Evolutionary conservation across 2,329 filamentous ascomycete species (phyloP), one percentile per base, ranked within the genome.

Genomic region (Amesomyces nigricolor): DNA sequence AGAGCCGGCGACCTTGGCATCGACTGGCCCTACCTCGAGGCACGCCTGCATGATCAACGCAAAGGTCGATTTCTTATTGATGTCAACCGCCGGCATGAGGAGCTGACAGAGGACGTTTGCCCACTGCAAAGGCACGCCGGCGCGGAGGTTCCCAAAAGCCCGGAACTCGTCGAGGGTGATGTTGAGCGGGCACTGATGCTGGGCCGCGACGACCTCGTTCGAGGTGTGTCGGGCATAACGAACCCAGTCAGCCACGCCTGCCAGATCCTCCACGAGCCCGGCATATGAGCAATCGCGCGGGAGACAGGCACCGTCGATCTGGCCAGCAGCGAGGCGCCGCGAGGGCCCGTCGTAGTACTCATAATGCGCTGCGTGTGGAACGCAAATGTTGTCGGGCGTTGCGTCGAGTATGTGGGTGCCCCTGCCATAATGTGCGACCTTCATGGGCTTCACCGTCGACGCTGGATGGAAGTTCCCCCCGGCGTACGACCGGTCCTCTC

Each of bases 161-260:
- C 79, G 77, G 63, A 75, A 85, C 51, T 87, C 81, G 0, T 77
- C 74, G 0, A 81, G 56, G 0, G 75, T 71, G 53, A 87, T 68
- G 19, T 74, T 61, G 0, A 53, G 10, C 0, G 82, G 80, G 47
- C 80, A 83, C 0, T 65, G 48, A 0, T 61, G 66, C 54, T 82
- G 78, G 1, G 63, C 66, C 0, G 82, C 73, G 11, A 87, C 72
- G 0, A 80, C 75, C 0, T 71, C 60, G 54, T 88, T 87, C 0
- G 78, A 70, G 0, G 65, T 49, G 38, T 63, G 62, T 3, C 2
- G 40, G 4, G 47, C 40, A 9, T 16, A 51, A 2, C 57, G 55
- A n/a, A 58, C 56, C 58, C 57, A 62, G 2, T 44, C 11, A 4
- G 32, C 42, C 1, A 62, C 17, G 10, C 17, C 16, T 16, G n/a